Evolutionary conservation across 805 yeast genomes (phyloP).

Genomic region (Candida ulmi): DNA sequence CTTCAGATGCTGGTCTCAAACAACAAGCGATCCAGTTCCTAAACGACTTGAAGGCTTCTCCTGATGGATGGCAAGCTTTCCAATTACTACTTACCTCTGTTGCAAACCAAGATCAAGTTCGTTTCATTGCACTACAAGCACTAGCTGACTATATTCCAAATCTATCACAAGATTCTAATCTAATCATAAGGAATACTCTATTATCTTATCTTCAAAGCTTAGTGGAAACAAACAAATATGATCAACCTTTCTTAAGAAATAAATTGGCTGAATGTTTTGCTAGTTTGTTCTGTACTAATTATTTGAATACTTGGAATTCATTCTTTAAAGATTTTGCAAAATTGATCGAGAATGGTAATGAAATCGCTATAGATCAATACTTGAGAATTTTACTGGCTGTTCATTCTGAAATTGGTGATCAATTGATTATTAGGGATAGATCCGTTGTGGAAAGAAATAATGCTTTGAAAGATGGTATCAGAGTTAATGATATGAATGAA

Average conservation of each 20-base stretch:
- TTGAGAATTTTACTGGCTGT: conserved; percentile 66
- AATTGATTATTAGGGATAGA: conserved; percentile 66
- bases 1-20: conserved; percentile 18
- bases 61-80: conserved; percentile 43
- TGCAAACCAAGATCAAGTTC: conserved; percentile 21
- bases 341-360: conserved; percentile 26
- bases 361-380: conserved; percentile 53
- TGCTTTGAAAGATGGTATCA: conserved; percentile 72
- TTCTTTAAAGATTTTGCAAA: conserved; percentile 45
- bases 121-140: conserved; percentile 25
- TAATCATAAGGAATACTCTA: conserved; percentile 20
- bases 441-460: conserved; percentile 60
- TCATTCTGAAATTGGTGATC: conserved; percentile 93
- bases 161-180: conserved; percentile 12
- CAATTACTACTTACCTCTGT: conserved; percentile 32
- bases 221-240: conserved; percentile 17
- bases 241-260: conserved; percentile 44
- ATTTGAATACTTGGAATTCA: conserved; percentile 42
- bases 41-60: conserved; percentile 35
- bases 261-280: conserved; percentile 53
- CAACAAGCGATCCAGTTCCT: conserved; percentile 38
- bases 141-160: conserved; percentile 19
- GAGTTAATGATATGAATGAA: conserved; percentile 66
- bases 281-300: conserved; percentile 42
- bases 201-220: conserved; percentile 14